Evolutionary conservation across 768 basidiomycete genomes (phyloP), one percentile per base, ranked within the genome.

Genomic region (Leccinum obscurum): DNA sequence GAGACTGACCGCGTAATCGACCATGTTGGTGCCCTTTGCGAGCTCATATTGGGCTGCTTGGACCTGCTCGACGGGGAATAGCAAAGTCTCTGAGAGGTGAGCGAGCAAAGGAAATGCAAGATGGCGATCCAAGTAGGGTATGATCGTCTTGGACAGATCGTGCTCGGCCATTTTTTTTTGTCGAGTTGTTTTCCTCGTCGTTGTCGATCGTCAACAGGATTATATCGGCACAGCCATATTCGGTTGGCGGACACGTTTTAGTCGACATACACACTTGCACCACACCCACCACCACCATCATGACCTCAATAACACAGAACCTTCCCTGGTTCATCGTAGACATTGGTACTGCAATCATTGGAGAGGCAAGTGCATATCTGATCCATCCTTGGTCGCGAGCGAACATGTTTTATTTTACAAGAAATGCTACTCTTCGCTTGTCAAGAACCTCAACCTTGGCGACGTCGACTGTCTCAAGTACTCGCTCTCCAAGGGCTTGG

Each of bases 21-120:
- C 89, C 95, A 98, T 98, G 76, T 99, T 98, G 51, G 97, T 99
- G 62, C 89, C 92, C 72, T 93, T 96, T 57, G 94, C 92, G 56
- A 98, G 88, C 70, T 98, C 95, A 89, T 97, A 96, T 78, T 98
- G 96, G 39, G 97, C 96, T 44, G 86, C 78, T 59, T 87, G 86
- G 59, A 98, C 84, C 66, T 98, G 86, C 46, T 90, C 82, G 22
- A 82, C 80, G 1, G 92, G 82, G 75, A 95, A 98, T 44, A 91
- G 76, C 17, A 85, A 84, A 9, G 81, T 83, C 61, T 92, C 89
- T 15, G 81, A 83, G 49, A 98, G 87, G 78, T 96, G 94, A 10
- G 90, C 86, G 62, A 99, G 89, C 9, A 98, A 78, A 28, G 97
- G 95, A 68, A 98, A 91, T 41, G 90, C 89, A 32, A 99, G 83